Conservation (phyloP, 2,329 filamentous ascomycete species). For the Claviceps sp. region DNA sequence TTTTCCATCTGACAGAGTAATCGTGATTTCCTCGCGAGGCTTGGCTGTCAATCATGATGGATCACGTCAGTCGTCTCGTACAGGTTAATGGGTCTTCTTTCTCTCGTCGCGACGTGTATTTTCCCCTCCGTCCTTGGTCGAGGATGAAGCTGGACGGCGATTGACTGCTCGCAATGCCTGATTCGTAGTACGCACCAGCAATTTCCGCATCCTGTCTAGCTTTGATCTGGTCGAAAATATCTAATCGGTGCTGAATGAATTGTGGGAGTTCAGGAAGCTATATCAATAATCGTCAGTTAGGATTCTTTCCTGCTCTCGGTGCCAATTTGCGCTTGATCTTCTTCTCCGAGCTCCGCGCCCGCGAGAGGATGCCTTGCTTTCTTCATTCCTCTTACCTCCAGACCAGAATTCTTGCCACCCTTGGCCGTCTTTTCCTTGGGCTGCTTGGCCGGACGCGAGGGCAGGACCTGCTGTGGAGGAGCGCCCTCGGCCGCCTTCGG, state of each 20-base stretch:
- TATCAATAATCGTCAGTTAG: background rate
- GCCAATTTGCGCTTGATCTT: background rate
- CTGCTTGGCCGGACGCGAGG: conserved; percentile 23
- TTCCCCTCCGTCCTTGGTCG: background rate
- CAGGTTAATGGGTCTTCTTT: background rate
- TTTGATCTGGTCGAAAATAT: conserved; percentile 81
- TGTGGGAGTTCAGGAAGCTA: conserved; percentile 43
- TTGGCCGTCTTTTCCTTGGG: conserved; percentile 26
- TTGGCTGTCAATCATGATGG: conserved; percentile 32
- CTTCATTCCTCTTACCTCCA: conserved; percentile 27
- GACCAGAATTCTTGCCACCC: conserved; percentile 44
- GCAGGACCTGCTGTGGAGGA: conserved; percentile 20
- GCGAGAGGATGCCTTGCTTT: background rate
- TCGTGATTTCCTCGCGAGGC: conserved; percentile 59
- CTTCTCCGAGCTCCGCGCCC: background rate
- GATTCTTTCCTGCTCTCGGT: conserved; percentile 11
- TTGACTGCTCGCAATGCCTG: background rate
- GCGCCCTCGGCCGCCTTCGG: conserved; percentile 21
- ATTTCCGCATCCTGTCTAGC: conserved; percentile 69
- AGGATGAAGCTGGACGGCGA: background rate
- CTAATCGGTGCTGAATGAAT: conserved; percentile 72
- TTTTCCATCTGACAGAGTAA: conserved; percentile 61
- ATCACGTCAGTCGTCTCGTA: background rate
- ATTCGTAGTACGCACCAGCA: conserved; percentile 21
- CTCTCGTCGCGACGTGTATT: background rate